Percentiles rank a stretch among this genome's conserved stretches.
Conservation (phyloP, 2,329 filamentous ascomycete species). For the Trichoderma brevicompactum region DNA sequence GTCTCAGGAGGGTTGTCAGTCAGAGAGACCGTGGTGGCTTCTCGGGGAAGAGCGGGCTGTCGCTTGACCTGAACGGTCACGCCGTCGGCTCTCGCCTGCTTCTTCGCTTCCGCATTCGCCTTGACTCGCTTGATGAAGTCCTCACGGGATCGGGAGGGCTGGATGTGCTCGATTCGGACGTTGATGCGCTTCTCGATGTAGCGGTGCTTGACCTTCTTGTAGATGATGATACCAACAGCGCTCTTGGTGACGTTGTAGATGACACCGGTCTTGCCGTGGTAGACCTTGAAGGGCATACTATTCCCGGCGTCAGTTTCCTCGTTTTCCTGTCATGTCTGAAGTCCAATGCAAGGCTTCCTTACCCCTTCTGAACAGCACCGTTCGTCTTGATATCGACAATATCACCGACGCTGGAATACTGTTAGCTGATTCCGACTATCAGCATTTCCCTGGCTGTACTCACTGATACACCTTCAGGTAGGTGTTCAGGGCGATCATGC, state of each 20-base stretch:
- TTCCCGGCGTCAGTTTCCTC: slow-evolving; percentile 34
- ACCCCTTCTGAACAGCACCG: slow-evolving; percentile 98
- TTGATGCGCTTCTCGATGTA: slow-evolving; percentile 99
- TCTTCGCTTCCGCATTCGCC: slow-evolving; percentile 90
- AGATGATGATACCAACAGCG: slow-evolving; percentile 97
- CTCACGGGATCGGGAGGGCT: slow-evolving; percentile 91
- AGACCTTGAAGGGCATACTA: slow-evolving; percentile 98
- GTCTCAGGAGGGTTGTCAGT: slow-evolving; percentile 89
- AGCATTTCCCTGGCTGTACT: slow-evolving; percentile 32
- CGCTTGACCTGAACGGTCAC: slow-evolving; percentile 91
- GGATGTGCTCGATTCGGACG: slow-evolving; percentile 97
- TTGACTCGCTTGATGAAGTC: slow-evolving; percentile 97
- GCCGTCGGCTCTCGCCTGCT: slow-evolving; percentile 89
- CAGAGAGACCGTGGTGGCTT: slow-evolving; percentile 76
- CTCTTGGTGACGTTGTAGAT: slow-evolving; percentile 99
- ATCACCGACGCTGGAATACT: slow-evolving; percentile 77
- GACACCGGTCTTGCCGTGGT: slow-evolving; percentile 98
- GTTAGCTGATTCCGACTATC: slow-evolving; percentile 47
- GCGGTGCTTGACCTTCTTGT: slow-evolving; percentile 99
- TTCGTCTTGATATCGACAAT: slow-evolving; percentile 99
- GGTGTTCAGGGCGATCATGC: slow-evolving; percentile 89
- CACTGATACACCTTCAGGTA: slow-evolving; percentile 93
- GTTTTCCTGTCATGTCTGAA: slow-evolving; percentile 9
- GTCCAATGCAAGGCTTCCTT: slow-evolving; percentile 46
- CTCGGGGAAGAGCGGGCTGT: slow-evolving; percentile 78